A percentile compares a stretch with the other conserved stretches of the same genome.
phyloP scores from a whole-genome alignment of 2,329 filamentous ascomycete genomes.

The Pseudogymnoascus sp. region DNA sequence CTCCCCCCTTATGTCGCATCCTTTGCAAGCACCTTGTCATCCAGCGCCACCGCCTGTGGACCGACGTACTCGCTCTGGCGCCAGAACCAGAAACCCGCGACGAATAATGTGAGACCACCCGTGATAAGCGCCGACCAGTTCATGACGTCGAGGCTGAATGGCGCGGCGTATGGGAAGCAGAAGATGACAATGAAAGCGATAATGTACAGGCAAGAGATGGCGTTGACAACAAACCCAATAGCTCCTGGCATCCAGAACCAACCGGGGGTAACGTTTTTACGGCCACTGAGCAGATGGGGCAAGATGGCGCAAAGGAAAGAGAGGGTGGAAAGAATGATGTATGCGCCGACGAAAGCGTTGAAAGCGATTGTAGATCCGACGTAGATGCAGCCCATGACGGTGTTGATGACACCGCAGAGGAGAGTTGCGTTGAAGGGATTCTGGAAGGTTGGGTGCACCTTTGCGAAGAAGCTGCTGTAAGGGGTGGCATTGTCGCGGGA shows the following conservation, averaged over 20 bases:
- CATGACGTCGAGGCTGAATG: slow-evolving; percentile 38
- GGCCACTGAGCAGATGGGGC: slow-evolving; percentile 38
- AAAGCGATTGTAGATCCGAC: slow-evolving; percentile 55
- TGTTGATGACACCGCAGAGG: slow-evolving; percentile 38
- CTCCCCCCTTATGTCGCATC: background rate
- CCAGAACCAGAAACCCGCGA: slow-evolving; percentile 33
- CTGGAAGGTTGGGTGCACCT: slow-evolving; percentile 36
- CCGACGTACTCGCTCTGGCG: slow-evolving; percentile 23
- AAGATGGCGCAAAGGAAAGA: slow-evolving; percentile 55
- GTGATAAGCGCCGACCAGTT: slow-evolving; percentile 40
- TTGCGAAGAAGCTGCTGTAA: slow-evolving; percentile 37
- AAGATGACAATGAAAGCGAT: slow-evolving; percentile 51
- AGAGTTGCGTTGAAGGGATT: slow-evolving; percentile 47
- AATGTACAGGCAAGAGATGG: slow-evolving; percentile 45
- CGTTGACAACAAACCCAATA: slow-evolving; percentile 40
- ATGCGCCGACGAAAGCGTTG: slow-evolving; percentile 52
- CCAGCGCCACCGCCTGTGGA: slow-evolving; percentile 18
- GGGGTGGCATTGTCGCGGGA: slow-evolving; percentile 48
- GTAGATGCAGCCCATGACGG: slow-evolving; percentile 52
- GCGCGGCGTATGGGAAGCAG: slow-evolving; percentile 43
- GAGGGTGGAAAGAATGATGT: slow-evolving; percentile 42
- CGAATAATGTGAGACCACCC: slow-evolving; percentile 30
- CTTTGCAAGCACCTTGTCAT: slow-evolving; percentile 3
- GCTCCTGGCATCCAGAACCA: slow-evolving; percentile 45
- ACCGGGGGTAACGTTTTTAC: slow-evolving; percentile 39